These are phyloP conservation scores for Amanita molliuscula DNA, from an alignment of 768 basidiomycete genomes.

Conservation along the genomic window DNA sequence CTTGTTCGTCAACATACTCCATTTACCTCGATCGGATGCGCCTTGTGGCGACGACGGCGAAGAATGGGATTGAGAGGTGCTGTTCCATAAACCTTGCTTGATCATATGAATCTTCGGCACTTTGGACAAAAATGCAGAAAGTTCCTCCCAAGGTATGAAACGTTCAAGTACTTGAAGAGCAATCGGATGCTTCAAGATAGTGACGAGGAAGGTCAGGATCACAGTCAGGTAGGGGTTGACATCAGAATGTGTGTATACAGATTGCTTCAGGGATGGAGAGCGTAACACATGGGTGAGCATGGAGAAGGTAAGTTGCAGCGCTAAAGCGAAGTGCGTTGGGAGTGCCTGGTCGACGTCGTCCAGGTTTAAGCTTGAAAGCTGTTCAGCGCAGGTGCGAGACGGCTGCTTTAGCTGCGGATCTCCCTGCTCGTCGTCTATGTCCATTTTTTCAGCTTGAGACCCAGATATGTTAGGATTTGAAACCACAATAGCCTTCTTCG, in stretches of 20 bases:
- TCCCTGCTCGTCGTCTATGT: constrained; percentile 39
- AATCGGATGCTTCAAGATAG: constrained; percentile 54
- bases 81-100: constrained; percentile 29
- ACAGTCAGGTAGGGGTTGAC: constrained; percentile 85
- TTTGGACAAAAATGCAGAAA: constrained; percentile 52
- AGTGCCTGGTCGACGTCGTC: constrained; percentile 32
- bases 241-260: constrained; percentile 39
- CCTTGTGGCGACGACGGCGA: constrained; percentile 2
- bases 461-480: constrained; percentile 4
- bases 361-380: constrained; percentile 18
- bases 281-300: constrained; percentile 67
- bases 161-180: constrained; percentile 61
- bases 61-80: constrained; percentile 13
- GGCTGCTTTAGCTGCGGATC: constrained; percentile 7
- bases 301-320: constrained; percentile 68
- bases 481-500: neutral
- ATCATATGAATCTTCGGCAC: constrained; percentile 45
- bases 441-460: constrained; percentile 37
- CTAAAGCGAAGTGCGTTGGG: constrained; percentile 60
- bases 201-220: constrained; percentile 82
- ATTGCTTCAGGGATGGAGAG: constrained; percentile 49
- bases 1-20: constrained; percentile 59
- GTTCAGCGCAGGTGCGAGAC: neutral
- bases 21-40: constrained; percentile 32
- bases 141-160: constrained; percentile 73